Evolutionary conservation across 345 rosid species (phyloP).

Genomic region (Melaleuca quinquenervia): DNA sequence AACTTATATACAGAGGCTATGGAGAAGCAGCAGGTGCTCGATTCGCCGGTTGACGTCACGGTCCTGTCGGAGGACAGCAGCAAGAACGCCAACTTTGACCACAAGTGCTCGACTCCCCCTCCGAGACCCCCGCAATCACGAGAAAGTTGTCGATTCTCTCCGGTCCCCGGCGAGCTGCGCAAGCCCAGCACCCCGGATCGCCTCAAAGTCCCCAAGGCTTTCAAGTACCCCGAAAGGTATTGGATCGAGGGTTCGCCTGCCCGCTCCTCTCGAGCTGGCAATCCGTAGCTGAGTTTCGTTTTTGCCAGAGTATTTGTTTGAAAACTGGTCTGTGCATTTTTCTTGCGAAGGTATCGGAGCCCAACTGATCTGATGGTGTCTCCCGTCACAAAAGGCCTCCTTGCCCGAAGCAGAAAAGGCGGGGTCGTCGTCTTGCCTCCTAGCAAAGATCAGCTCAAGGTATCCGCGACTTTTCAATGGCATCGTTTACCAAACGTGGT

Average conservation of each 20-base stretch:
- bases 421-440: slow-evolving; percentile 59
- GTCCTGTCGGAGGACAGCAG: slow-evolving; percentile 2
- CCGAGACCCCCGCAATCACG: slow-evolving; percentile 12
- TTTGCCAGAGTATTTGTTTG: neutral
- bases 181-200: slow-evolving; percentile 52
- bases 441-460: slow-evolving; percentile 43
- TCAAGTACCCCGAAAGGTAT: slow-evolving; percentile 67
- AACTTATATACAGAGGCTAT: neutral
- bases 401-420: slow-evolving; percentile 58
- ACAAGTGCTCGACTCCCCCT: slow-evolving; percentile 1
- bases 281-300: neutral
- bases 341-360: slow-evolving; percentile 45
- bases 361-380: slow-evolving; percentile 90
- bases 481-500: neutral
- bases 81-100: slow-evolving; percentile 4
- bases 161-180: slow-evolving; percentile 15
- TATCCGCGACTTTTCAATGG: neutral
- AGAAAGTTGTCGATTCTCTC: neutral
- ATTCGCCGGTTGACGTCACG: slow-evolving; percentile 12
- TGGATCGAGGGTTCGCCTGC: neutral
- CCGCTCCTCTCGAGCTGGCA: neutral
- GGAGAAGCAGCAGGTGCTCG: slow-evolving; percentile 16
- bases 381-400: slow-evolving; percentile 69
- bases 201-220: slow-evolving; percentile 60
- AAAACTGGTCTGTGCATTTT: neutral